These are phyloP conservation scores for Phaseolus lunatus DNA, from an alignment of 306 rosid species.

Conservation along the genomic window DNA sequence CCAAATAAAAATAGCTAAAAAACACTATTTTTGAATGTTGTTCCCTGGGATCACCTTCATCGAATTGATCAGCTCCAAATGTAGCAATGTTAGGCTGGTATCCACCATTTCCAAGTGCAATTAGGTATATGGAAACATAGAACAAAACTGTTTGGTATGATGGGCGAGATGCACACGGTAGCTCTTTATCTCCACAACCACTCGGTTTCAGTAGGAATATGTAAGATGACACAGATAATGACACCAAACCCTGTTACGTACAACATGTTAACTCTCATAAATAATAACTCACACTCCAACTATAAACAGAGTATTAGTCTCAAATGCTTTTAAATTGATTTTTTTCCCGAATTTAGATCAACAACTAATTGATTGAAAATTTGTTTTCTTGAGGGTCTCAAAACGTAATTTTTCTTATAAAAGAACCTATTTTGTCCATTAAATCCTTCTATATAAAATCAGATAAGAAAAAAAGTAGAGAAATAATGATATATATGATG, in stretches of 20 bases:
- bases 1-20: conserved; percentile 86
- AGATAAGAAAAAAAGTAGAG: background rate
- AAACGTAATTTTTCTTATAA: background rate
- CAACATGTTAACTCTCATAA: background rate
- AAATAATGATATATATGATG: background rate
- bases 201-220: conserved; percentile 64
- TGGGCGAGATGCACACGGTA: conserved; percentile 62
- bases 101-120: conserved; percentile 88
- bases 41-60: conserved; percentile 70
- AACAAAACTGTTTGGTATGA: conserved; percentile 49
- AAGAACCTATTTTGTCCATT: background rate
- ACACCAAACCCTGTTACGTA: conserved; percentile 62
- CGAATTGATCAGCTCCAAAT: conserved; percentile 91
- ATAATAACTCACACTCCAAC: background rate
- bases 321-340: too few species aligned
- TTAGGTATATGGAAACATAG: conserved; percentile 66
- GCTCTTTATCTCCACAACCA: conserved; percentile 68
- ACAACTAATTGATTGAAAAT: too few species aligned
- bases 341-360: too few species aligned
- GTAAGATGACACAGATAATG: conserved; percentile 66
- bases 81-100: conserved; percentile 86
- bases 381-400: too few species aligned
- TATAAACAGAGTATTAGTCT: background rate
- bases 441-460: background rate
- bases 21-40: conserved; percentile 70